These are phyloP conservation scores for Xylariaceae sp. DNA, from an alignment of 2,329 filamentous ascomycete species.

Conservation along the genomic window DNA sequence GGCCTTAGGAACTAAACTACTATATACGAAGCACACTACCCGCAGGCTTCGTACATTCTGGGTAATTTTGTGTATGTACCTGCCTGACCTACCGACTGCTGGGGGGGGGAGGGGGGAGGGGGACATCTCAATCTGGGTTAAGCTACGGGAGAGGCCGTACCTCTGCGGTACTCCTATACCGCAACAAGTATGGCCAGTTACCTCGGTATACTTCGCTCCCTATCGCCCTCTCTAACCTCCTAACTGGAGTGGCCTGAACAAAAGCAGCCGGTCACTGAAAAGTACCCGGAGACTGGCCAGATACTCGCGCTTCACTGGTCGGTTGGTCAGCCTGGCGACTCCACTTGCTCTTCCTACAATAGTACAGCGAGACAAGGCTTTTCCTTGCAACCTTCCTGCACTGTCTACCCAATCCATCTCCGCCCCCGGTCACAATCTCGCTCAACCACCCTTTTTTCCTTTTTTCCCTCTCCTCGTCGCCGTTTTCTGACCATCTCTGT, in stretches of 20 bases:
- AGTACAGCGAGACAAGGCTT: conserved; percentile 9
- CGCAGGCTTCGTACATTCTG: not conserved
- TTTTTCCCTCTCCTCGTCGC: conserved; percentile 26
- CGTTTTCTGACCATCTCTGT: conserved; percentile 22
- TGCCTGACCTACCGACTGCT: not conserved
- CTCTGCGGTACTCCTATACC: not conserved
- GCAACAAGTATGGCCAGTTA: not conserved
- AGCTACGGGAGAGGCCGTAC: not conserved
- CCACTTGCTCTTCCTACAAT: conserved; percentile 13
- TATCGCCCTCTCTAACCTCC: not conserved
- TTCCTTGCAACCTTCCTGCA: conserved; percentile 13
- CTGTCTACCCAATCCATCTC: conserved; percentile 20
- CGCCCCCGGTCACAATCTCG: conserved; percentile 31
- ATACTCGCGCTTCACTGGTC: not conserved
- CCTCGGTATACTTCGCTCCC: not conserved
- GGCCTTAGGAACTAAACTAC: not conserved
- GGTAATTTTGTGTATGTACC: not conserved
- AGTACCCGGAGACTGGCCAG: not conserved
- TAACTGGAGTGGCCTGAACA: not conserved
- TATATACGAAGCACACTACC: not conserved
- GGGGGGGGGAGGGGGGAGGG: no score
- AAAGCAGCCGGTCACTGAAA: not conserved
- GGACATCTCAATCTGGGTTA: not conserved
- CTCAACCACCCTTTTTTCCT: conserved; percentile 31
- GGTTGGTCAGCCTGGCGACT: conserved; percentile 5